Evolutionary conservation across 495 filamentous ascomycete genomes (phyloP).

Genomic region (Rusavskia elegans): DNA sequence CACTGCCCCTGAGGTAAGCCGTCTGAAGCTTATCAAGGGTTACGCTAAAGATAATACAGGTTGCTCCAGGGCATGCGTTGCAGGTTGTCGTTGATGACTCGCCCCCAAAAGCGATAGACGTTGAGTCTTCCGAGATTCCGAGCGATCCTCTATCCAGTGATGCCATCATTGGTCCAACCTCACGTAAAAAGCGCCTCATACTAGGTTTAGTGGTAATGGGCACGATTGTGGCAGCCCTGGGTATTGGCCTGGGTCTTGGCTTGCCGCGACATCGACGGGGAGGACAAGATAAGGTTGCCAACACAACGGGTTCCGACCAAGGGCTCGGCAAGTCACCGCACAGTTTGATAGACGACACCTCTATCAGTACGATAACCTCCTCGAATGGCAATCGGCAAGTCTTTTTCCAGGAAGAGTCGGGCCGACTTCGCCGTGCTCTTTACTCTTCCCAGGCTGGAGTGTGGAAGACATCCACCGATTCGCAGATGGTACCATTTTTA

Average conservation of each 20-base stretch:
- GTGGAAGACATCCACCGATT: neutral
- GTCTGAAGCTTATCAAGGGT: no score
- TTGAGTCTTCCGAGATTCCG: neutral
- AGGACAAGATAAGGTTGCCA: neutral
- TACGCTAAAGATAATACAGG: neutral
- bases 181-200: neutral
- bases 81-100: neutral
- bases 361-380: neutral
- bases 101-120: neutral
- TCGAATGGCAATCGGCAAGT: neutral
- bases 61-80: neutral
- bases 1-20: neutral
- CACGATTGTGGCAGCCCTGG: neutral
- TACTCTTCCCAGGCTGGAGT: neutral
- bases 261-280: neutral
- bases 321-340: neutral
- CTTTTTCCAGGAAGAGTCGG: neutral
- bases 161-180: neutral
- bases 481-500: no score
- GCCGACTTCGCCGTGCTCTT: neutral
- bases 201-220: neutral
- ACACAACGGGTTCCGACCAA: neutral
- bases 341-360: neutral
- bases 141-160: neutral
- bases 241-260: neutral